phyloP scores from a whole-genome alignment of 352 stramenopile species.

The Phytophthora palmivora region DNA sequence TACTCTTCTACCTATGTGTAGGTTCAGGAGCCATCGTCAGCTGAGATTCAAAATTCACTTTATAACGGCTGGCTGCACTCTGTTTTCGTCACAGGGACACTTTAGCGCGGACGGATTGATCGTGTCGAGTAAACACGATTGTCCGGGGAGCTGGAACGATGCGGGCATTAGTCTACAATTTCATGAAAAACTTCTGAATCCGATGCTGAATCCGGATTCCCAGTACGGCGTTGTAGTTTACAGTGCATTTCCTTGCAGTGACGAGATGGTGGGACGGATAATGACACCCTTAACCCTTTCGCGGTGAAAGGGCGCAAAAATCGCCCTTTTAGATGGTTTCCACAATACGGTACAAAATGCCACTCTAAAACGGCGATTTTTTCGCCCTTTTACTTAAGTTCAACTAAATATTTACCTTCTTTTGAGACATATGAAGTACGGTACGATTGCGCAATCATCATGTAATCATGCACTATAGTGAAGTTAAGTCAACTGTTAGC shows the following conservation, averaged over 20 bases:
- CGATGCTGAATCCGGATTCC: background rate
- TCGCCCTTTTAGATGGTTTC: too few relatives aligned
- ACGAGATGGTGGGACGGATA: background rate
- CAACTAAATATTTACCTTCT: too few relatives aligned
- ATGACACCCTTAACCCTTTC: too few relatives aligned
- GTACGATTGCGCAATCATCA: too few relatives aligned
- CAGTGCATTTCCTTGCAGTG: slow-evolving; percentile 1
- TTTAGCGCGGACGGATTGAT: background rate
- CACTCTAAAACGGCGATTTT: too few relatives aligned
- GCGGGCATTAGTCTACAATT: background rate
- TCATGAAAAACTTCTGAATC: background rate
- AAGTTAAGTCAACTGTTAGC: too few relatives aligned
- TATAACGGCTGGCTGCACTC: slow-evolving; percentile 6
- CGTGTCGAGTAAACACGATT: slow-evolving; percentile 2
- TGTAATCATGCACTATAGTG: too few relatives aligned
- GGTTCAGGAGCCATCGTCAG: slow-evolving; percentile 1
- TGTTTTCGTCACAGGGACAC: background rate
- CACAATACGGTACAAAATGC: too few relatives aligned
- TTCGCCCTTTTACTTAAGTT: too few relatives aligned
- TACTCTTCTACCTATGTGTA: background rate
- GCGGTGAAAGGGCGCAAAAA: too few relatives aligned
- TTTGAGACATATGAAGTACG: too few relatives aligned
- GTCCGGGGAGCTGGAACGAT: slow-evolving; percentile 1
- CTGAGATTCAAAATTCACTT: slow-evolving; percentile 2
- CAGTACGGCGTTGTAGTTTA: background rate